Conservation (phyloP, 306 rosid genomes). For the Cucumis melo region DNA sequence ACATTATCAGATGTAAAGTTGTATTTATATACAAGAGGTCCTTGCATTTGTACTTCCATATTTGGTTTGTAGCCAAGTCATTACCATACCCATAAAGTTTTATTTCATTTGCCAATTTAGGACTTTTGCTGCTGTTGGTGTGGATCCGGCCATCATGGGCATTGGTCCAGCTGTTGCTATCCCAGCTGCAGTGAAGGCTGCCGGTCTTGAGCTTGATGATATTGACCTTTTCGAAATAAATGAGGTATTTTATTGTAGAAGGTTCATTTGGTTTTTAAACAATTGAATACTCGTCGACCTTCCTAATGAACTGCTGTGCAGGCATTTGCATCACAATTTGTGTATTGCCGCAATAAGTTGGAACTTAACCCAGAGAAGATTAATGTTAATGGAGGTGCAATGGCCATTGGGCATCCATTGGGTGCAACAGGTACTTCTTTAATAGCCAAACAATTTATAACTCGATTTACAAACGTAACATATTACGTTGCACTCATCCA, state of each 20-base stretch:
- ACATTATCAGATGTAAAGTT: background rate
- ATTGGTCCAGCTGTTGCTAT: constrained; percentile 96
- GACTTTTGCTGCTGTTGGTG: constrained; percentile 89
- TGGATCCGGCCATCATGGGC: constrained; percentile 97
- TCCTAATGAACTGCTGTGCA: constrained; percentile 16
- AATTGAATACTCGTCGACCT: background rate
- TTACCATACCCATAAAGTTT: background rate
- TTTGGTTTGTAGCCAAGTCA: background rate
- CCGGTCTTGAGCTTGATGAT: constrained; percentile 84
- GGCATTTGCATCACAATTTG: constrained; percentile 95
- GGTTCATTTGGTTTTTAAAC: background rate
- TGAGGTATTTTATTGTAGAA: constrained; percentile 41
- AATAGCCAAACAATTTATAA: background rate
- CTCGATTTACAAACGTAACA: background rate
- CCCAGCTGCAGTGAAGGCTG: constrained; percentile 94
- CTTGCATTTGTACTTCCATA: background rate
- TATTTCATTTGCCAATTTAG: constrained; percentile 24
- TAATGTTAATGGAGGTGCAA: constrained; percentile 95
- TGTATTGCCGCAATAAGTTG: constrained; percentile 84
- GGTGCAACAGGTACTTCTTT: constrained; percentile 74
- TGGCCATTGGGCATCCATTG: constrained; percentile 96
- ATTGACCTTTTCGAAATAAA: constrained; percentile 92
- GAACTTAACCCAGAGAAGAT: constrained; percentile 83
- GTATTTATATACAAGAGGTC: background rate
- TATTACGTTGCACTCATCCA: too few species aligned